These are phyloP conservation scores for Annulohypoxylon nitens DNA, from an alignment of 495 filamentous ascomycete species.

Conservation along the genomic window DNA sequence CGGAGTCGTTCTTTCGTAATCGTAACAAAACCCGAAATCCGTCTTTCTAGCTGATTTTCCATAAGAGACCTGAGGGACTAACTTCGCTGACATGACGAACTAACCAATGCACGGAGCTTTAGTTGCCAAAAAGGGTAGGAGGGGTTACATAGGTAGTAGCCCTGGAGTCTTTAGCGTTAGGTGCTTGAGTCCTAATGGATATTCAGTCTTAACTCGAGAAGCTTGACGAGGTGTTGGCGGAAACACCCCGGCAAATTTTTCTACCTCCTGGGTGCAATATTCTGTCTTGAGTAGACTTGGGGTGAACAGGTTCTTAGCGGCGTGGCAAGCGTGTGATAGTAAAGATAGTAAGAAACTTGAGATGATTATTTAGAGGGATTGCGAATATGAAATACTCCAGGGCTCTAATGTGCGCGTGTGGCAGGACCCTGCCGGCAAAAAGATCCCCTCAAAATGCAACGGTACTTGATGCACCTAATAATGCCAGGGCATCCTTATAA, in stretches of 20 bases:
- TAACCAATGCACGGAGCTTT: slow-evolving; percentile 8
- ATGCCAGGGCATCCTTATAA: slow-evolving; percentile 22
- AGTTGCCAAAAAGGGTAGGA: slow-evolving; percentile 39
- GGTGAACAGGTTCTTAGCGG: not conserved
- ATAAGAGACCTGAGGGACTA: not conserved
- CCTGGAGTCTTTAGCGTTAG: not conserved
- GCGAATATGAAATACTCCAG: slow-evolving; percentile 18
- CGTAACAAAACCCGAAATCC: slow-evolving; percentile 21
- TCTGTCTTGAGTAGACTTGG: slow-evolving; percentile 14
- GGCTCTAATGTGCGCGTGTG: not conserved
- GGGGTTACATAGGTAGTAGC: slow-evolving; percentile 18
- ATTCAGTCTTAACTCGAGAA: not conserved
- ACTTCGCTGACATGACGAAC: not conserved
- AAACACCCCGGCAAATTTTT: slow-evolving; percentile 1
- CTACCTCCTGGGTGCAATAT: slow-evolving; percentile 7
- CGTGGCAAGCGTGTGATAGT: not conserved
- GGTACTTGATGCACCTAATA: slow-evolving; percentile 27
- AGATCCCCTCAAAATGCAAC: slow-evolving; percentile 40
- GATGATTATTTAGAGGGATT: slow-evolving; percentile 17
- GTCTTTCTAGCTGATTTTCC: not conserved
- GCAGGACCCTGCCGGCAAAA: slow-evolving; percentile 26
- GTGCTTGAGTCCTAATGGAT: not conserved
- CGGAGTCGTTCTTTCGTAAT: not conserved
- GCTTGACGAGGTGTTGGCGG: slow-evolving; percentile 8
- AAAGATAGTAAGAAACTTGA: not conserved